Conservation (phyloP, 169 alveolate species). For the Amoebophrya sp. region DNA sequence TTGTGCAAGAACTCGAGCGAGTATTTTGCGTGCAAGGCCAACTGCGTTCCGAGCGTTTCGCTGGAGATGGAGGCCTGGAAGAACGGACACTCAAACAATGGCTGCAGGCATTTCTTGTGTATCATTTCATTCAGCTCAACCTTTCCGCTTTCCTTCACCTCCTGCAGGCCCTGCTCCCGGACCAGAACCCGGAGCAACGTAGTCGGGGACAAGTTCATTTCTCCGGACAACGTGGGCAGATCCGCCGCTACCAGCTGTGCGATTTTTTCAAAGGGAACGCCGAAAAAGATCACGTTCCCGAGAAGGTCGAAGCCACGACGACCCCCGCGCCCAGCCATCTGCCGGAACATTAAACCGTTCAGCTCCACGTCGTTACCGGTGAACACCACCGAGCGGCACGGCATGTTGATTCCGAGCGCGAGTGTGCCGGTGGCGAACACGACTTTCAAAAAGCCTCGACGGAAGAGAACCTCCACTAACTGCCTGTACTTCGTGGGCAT, state of each 20-base stretch:
- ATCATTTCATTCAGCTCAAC: neutral
- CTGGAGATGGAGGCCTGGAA: neutral
- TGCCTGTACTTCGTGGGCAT: conserved; percentile 29
- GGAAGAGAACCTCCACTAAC: conserved; percentile 67
- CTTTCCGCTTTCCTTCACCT: neutral
- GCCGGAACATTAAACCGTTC: conserved; percentile 74
- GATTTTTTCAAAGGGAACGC: conserved; percentile 57
- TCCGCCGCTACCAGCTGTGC: neutral
- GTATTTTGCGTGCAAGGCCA: neutral
- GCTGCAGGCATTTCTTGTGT: neutral
- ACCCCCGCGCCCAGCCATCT: conserved; percentile 85
- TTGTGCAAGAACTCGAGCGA: neutral
- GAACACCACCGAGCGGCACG: conserved; percentile 74
- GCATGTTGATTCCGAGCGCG: conserved; percentile 86
- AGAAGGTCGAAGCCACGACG: conserved; percentile 83
- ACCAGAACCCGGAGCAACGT: neutral
- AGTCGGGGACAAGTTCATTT: neutral
- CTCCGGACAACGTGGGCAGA: neutral
- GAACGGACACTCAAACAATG: neutral
- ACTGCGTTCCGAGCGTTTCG: neutral
- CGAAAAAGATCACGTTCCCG: conserved; percentile 82
- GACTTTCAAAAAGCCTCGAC: conserved; percentile 70
- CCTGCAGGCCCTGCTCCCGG: neutral
- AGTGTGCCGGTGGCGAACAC: conserved; percentile 73
- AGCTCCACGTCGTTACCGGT: conserved; percentile 69